These are phyloP conservation scores for Tetrahymena thermophila DNA, from an alignment of 73 alveolate genomes.

Conservation along the genomic window DNA sequence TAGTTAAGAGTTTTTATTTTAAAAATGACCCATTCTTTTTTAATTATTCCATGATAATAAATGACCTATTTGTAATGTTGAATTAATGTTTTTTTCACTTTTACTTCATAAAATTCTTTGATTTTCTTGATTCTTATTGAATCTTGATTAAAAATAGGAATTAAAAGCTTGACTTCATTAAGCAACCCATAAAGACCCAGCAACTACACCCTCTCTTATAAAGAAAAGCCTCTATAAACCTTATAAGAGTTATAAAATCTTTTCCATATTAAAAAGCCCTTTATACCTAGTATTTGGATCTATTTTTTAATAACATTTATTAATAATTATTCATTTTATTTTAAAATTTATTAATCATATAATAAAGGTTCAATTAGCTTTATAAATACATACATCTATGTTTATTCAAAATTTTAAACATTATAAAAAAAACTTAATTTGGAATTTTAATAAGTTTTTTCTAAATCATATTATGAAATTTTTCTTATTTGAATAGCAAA, in stretches of 20 bases:
- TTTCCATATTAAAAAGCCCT: not conserved
- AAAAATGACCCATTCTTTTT: not conserved
- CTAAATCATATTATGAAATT: not conserved
- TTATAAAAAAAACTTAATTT: too few species aligned
- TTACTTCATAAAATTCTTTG: not conserved
- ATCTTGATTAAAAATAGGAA: not conserved
- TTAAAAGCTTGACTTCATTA: not conserved
- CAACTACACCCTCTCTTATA: not conserved
- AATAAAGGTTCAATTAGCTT: not conserved
- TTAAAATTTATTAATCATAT: not conserved
- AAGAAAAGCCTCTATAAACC: not conserved
- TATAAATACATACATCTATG: too few species aligned
- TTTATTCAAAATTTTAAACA: too few species aligned
- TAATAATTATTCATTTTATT: not conserved
- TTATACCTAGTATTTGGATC: not conserved
- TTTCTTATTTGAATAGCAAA: not conserved
- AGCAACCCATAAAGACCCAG: not conserved
- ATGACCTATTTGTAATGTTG: not conserved
- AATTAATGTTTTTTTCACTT: not conserved
- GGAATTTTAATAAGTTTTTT: too few species aligned
- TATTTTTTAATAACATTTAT: not conserved
- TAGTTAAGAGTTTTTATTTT: not conserved
- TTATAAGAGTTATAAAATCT: not conserved
- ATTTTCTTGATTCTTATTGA: not conserved
- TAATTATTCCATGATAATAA: not conserved